Evolutionary conservation across 208 protist species (phyloP), one percentile per base, ranked within the genome.

Genomic region (Vickermania ingenoplastis): DNA sequence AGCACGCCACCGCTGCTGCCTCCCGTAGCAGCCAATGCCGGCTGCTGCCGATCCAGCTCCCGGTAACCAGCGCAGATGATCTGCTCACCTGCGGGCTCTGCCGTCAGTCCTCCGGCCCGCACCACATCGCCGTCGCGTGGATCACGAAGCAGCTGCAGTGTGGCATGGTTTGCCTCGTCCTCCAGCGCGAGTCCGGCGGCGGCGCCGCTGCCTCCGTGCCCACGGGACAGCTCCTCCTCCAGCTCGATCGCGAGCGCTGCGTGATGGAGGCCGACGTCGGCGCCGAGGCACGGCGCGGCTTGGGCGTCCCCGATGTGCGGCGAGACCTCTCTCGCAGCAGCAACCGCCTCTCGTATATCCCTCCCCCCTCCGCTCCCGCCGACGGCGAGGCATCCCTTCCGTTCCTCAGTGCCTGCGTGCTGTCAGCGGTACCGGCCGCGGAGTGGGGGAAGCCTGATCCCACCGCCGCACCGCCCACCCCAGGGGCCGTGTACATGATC

Each of bases 61-160:
- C 80, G 0, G 50, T 73, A 22, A 21, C n/a, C 0, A 22, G 53
- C 31, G 61, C 65, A 1, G 29, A 56, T 11, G 52, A 65, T 26
- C 61, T 93, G 30, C 69, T 90, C 52, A 77, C 80, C 28, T 93
- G 86, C 49, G 80, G 82, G 11, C 65, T 93, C 7, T 78, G 77
- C 45, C 57, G 71, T 14, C 77, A 75, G 41, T 66, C 73, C 26
- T 73, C 68, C 25, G 75, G 73, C n/a, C 65, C 76, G 58, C 65
- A 87, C 67, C 63, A 57, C 14, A 64, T 93, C 21, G 73, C 76
- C 14, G 70, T 90, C 24, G 69, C 80, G 55, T 90, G 80, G 77
- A 60, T 93, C 25, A 68, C 77, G 31, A 3, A 45, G 11, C 48
- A 28, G 17, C 30, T 73, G 36, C 21, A 52, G 26, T 61, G 67